Base-by-base conservation (phyloP, 1,284 basidiomycete genomes). In the Ustilago xerochloae region DNA sequence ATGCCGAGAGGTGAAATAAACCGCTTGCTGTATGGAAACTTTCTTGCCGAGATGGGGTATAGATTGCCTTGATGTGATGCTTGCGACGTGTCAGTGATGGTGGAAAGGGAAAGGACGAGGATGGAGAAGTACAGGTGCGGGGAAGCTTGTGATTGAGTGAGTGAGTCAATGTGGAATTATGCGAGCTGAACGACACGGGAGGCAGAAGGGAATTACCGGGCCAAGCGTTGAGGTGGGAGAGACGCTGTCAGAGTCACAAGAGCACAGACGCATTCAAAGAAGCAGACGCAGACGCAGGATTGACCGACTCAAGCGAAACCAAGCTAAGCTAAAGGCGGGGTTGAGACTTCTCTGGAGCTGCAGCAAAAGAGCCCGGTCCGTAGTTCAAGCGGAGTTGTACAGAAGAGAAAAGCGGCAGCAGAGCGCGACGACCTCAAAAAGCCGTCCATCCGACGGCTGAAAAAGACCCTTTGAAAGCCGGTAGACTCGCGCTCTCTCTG, bases 221-320 rank as follows among this genome's bases (percentile, higher is more conserved):
- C 26, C 22, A 33, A 15, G 20, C 20, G 16, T 3, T 10, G 0
- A 30, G 32, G 15, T 22, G 39, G 18, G 36, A 59, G n/a, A n/a
- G 28, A 51, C 63, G 28, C 20, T 60, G 63, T 55, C 63, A 66
- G 57, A 66, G 63, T 66, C 63, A 61, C 57, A 56, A 66, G 63
- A 47, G 63, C 56, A 32, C 29, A 26, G 52, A 30, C 46, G n/a
- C 29, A n/a, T n/a, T n/a, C n/a, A n/a, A n/a, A n/a, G n/a, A n/a
- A n/a, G n/a, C n/a, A n/a, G n/a, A n/a, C n/a, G n/a, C n/a, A n/a
- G n/a, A n/a, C n/a, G n/a, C n/a, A n/a, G n/a, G n/a, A n/a, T n/a
- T n/a, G n/a, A n/a, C n/a, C n/a, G n/a, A n/a, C n/a, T n/a, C n/a
- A n/a, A n/a, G n/a, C 46, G 46, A 18, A 22, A 47, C 3, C 46